These are phyloP conservation scores for Hymenoscyphus infarciens DNA, from an alignment of 2,329 filamentous ascomycete genomes.

Conservation along the genomic window DNA sequence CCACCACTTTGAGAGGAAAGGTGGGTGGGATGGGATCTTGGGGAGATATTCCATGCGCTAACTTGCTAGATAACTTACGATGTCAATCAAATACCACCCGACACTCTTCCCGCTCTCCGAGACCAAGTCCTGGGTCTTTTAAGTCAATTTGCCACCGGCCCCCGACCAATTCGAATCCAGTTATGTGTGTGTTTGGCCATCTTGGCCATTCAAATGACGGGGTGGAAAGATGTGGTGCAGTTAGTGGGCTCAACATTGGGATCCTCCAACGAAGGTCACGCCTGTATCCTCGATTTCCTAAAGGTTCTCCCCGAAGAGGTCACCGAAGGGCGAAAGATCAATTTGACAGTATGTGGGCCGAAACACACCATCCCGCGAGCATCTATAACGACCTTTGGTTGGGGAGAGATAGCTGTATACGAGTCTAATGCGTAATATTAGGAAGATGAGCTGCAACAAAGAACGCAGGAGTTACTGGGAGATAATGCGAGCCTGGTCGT, in stretches of 20 bases:
- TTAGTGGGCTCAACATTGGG: slow-evolving; percentile 77
- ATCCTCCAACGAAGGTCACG: slow-evolving; percentile 71
- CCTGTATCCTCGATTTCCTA: slow-evolving; percentile 91
- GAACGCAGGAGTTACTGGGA: slow-evolving; percentile 84
- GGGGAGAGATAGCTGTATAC: slow-evolving; percentile 37
- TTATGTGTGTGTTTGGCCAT: slow-evolving; percentile 93
- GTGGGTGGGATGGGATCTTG: slow-evolving; percentile 46
- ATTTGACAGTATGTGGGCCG: slow-evolving; percentile 90
- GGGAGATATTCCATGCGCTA: slow-evolving; percentile 16
- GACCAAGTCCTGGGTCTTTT: slow-evolving; percentile 80
- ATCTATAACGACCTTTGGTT: slow-evolving; percentile 35
- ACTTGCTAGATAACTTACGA: slow-evolving; percentile 84
- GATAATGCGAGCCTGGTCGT: slow-evolving; percentile 89
- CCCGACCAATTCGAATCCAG: slow-evolving; percentile 82
- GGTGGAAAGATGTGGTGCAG: slow-evolving; percentile 89
- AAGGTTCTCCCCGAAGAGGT: slow-evolving; percentile 98
- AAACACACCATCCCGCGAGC: slow-evolving; percentile 45
- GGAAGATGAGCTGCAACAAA: slow-evolving; percentile 89
- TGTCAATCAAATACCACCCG: slow-evolving; percentile 77
- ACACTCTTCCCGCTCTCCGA: slow-evolving; percentile 72
- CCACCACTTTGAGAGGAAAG: slow-evolving; percentile 97
- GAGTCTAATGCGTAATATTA: slow-evolving; percentile 54
- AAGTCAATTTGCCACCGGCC: slow-evolving; percentile 75
- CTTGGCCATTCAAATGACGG: slow-evolving; percentile 91
- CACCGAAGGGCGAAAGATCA: slow-evolving; percentile 98